A percentile compares a stretch with the other conserved stretches of the same genome.
phyloP scores from a whole-genome alignment of 2,329 filamentous ascomycete genomes.

The Epichloe sp. region DNA sequence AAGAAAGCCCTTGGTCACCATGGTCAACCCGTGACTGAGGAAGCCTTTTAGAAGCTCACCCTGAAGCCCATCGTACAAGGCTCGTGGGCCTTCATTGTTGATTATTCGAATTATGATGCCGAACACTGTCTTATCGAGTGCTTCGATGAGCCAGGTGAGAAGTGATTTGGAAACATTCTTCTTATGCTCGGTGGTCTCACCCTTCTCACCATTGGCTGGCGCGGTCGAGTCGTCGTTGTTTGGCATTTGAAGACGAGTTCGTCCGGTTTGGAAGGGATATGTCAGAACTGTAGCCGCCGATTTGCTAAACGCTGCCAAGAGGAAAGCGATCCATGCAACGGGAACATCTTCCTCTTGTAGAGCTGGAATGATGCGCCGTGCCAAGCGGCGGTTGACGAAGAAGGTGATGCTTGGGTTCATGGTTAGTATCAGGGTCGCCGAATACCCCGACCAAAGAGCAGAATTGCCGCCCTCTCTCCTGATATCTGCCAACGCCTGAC shows the following conservation, averaged over 20 bases:
- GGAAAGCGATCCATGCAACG: constrained; percentile 27
- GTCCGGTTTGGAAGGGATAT: constrained; percentile 80
- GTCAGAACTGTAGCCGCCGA: constrained; percentile 62
- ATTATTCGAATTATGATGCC: constrained; percentile 45
- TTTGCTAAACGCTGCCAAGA: constrained; percentile 64
- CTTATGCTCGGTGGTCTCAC: constrained; percentile 4
- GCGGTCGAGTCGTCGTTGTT: constrained; percentile 13
- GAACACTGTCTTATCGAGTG: constrained; percentile 42
- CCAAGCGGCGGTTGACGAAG: constrained; percentile 62
- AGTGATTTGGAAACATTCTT: constrained; percentile 3
- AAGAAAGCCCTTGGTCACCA: constrained; percentile 71
- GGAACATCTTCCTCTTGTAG: constrained; percentile 29
- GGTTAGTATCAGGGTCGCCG: constrained; percentile 64
- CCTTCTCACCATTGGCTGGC: constrained; percentile 1
- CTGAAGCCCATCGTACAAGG: constrained; percentile 62
- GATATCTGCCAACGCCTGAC: constrained; percentile 52
- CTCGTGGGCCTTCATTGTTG: constrained; percentile 50
- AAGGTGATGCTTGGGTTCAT: constrained; percentile 82
- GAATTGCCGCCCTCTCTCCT: constrained; percentile 53
- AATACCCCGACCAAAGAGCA: constrained; percentile 84
- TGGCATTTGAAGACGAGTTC: constrained; percentile 60
- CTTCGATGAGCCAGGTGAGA: constrained; percentile 7
- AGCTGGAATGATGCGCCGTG: constrained; percentile 41
- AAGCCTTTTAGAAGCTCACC: constrained; percentile 74
- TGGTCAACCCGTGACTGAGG: constrained; percentile 74